phyloP scores from a whole-genome alignment of 2,329 filamentous ascomycete species.

The Neofusicoccum laricinum region DNA sequence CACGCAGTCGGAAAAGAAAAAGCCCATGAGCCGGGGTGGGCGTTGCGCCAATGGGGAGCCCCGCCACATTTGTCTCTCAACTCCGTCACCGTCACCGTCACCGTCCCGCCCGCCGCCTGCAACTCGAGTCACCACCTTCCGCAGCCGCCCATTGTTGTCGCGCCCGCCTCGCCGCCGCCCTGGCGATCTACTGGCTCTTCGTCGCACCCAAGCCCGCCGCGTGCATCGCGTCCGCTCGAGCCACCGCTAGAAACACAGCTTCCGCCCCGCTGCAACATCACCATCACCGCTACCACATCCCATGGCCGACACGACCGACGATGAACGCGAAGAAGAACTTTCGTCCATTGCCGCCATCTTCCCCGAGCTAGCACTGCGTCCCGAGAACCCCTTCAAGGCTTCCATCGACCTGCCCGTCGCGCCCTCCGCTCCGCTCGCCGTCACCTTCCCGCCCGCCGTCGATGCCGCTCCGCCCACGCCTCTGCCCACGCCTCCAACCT shows the following conservation, averaged over 20 bases:
- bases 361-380: constrained; percentile 55
- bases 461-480: constrained; percentile 29
- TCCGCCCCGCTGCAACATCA: not conserved
- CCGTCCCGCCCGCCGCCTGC: not conserved
- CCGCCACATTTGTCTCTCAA: not conserved
- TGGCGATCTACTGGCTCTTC: not conserved
- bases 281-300: not conserved
- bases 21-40: not conserved
- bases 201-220: not conserved
- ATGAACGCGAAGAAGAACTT: constrained; percentile 60
- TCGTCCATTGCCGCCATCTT: constrained; percentile 60
- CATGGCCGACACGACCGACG: constrained; percentile 34
- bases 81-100: constrained; percentile 4
- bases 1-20: not conserved
- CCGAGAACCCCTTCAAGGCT: constrained; percentile 46
- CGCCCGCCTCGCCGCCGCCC: not conserved
- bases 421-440: constrained; percentile 51
- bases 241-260: not conserved
- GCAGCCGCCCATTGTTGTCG: not conserved
- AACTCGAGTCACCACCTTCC: not conserved
- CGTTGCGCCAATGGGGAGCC: not conserved
- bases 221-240: not conserved
- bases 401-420: constrained; percentile 56
- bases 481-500: constrained; percentile 40
- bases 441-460: constrained; percentile 35